Conservation (phyloP, 371 early-diverging fungal species). For the Mucor circinelloides region DNA sequence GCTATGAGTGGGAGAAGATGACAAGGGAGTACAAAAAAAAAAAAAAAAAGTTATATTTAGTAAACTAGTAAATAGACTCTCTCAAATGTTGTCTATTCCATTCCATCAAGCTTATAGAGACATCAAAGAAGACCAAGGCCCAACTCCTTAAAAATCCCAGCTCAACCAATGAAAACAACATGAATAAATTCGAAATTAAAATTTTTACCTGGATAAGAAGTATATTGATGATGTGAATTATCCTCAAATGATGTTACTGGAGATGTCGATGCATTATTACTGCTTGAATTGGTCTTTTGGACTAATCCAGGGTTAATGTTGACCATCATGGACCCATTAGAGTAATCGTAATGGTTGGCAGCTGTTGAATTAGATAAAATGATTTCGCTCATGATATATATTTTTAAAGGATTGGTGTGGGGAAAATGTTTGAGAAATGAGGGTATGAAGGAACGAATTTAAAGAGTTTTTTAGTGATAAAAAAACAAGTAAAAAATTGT, state of each 20-base stretch:
- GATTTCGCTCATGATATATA: slow-evolving; percentile 39
- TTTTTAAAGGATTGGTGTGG: slow-evolving; percentile 10
- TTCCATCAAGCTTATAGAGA: background rate
- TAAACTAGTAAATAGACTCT: background rate
- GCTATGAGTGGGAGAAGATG: slow-evolving; percentile 20
- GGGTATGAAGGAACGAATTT: slow-evolving; percentile 8
- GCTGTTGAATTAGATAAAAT: slow-evolving; percentile 27
- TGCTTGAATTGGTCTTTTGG: slow-evolving; percentile 24
- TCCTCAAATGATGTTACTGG: slow-evolving; percentile 28
- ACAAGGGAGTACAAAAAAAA: background rate
- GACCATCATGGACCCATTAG: slow-evolving; percentile 34
- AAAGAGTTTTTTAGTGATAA: slow-evolving; percentile 9
- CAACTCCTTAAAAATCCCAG: slow-evolving; percentile 8
- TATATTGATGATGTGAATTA: slow-evolving; percentile 21
- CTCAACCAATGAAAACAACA: slow-evolving; percentile 13
- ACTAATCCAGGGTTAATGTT: slow-evolving; percentile 39
- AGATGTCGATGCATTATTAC: slow-evolving; percentile 2
- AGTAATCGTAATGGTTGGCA: slow-evolving; percentile 33
- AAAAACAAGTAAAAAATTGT: slow-evolving; percentile 11
- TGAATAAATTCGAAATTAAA: slow-evolving; percentile 10
- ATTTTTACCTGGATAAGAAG: slow-evolving; percentile 37
- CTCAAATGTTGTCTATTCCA: background rate
- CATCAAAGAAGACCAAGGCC: background rate
- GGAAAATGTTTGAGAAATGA: slow-evolving; percentile 4
- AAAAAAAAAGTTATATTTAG: background rate